Evolutionary conservation across 495 filamentous ascomycete genomes (phyloP).

Genomic region (Penicillium silybi): DNA sequence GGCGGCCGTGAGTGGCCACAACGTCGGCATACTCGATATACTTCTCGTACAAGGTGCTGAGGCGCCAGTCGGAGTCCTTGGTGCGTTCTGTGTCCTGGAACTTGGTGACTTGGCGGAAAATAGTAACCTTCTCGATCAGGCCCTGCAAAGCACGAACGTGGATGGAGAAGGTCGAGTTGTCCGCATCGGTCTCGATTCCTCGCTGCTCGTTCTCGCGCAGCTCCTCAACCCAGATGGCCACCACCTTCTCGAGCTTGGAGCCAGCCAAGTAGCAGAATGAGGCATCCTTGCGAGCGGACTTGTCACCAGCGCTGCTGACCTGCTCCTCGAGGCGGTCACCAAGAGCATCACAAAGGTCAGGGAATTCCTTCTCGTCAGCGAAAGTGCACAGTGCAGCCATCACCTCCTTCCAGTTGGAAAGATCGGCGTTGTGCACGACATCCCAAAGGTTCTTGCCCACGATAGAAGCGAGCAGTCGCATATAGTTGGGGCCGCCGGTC

Average conservation of each 20-base stretch:
- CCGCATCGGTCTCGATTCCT: conserved; percentile 59
- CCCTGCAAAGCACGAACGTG: conserved; percentile 85
- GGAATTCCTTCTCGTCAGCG: conserved; percentile 83
- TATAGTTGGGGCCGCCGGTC: conserved; percentile 79
- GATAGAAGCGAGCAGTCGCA: conserved; percentile 85
- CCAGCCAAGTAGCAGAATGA: conserved; percentile 94
- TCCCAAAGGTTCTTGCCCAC: conserved; percentile 98
- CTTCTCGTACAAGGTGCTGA: conserved; percentile 83
- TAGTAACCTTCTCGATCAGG: conserved; percentile 96
- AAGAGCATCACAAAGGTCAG: conserved; percentile 93
- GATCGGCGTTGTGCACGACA: conserved; percentile 90
- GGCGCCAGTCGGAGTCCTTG: conserved; percentile 77
- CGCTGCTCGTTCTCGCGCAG: conserved; percentile 76
- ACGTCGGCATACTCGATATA: conserved; percentile 97
- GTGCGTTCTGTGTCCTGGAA: conserved; percentile 76
- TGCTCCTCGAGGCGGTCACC: conserved; percentile 87
- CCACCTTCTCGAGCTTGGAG: conserved; percentile 95
- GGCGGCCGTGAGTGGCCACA: conserved; percentile 81
- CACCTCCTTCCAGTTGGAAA: conserved; percentile 92
- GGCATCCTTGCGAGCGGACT: conserved; percentile 72
- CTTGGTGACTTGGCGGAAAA: conserved; percentile 92
- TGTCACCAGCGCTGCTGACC: conserved; percentile 41
- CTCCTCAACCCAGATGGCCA: conserved; percentile 88
- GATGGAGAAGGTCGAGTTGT: conserved; percentile 82
- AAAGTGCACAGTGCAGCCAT: conserved; percentile 96